Evolutionary conservation across 805 yeast genomes (phyloP).

Genomic region (Spathaspora sp.): DNA sequence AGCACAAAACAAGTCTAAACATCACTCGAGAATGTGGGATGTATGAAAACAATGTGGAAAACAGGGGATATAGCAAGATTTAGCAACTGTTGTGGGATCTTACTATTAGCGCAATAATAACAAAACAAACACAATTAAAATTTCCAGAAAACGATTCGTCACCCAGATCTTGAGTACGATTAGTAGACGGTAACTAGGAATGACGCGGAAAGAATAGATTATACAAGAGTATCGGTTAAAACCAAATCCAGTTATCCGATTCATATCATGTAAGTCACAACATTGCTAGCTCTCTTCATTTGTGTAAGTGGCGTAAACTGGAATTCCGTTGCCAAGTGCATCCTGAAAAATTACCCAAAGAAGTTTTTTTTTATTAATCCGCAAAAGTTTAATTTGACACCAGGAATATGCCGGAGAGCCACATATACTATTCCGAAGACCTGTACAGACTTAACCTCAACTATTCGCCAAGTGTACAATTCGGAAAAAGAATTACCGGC

Average conservation of each 20-base stretch:
- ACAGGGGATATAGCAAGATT: background rate
- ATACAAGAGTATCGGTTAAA: too few relatives aligned
- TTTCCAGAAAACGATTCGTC: background rate
- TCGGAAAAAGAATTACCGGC: too few relatives aligned
- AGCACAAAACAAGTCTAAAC: background rate
- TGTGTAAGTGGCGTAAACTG: background rate
- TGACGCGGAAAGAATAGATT: too few relatives aligned
- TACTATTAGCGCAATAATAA: background rate
- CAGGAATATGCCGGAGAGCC: background rate
- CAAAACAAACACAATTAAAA: background rate
- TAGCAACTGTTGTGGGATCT: background rate
- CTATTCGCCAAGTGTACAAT: background rate
- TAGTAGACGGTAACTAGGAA: too few relatives aligned
- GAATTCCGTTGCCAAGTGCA: background rate
- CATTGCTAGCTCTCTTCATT: background rate
- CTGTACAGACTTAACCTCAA: background rate
- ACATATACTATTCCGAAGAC: background rate
- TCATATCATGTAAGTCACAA: too few relatives aligned
- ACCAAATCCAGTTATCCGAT: too few relatives aligned
- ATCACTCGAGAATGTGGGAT: background rate
- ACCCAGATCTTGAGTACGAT: background rate
- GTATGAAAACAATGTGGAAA: background rate
- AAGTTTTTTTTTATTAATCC: background rate
- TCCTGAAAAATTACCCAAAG: background rate
- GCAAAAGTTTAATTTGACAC: background rate